phyloP scores from a whole-genome alignment of 2,329 filamentous ascomycete species.

The Alternaria tenuissima region DNA sequence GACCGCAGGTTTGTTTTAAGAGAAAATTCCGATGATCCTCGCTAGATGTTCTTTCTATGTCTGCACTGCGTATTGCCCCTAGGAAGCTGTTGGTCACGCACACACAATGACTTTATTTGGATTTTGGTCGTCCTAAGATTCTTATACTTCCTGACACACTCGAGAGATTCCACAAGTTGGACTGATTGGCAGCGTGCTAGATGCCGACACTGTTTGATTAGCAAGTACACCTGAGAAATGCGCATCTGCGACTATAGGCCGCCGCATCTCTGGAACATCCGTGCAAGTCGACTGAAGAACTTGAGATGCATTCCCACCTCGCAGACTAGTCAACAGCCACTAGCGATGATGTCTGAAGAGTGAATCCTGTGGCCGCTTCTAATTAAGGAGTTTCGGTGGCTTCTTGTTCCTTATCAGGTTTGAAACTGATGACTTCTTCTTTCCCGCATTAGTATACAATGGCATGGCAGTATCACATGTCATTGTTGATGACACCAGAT shows the following conservation, averaged over 20 bases:
- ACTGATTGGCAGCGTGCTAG: background rate
- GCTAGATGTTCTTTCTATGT: background rate
- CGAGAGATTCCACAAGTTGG: background rate
- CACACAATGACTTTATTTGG: background rate
- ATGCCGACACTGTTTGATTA: background rate
- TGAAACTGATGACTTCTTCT: background rate
- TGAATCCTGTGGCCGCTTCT: background rate
- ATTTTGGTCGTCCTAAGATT: background rate
- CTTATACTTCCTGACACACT: background rate
- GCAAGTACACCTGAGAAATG: background rate
- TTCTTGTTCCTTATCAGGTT: background rate
- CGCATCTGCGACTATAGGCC: background rate
- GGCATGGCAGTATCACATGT: background rate
- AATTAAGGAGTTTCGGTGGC: background rate
- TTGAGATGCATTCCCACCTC: background rate
- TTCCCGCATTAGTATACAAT: background rate
- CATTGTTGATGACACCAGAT: background rate
- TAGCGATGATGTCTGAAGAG: background rate
- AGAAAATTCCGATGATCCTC: background rate
- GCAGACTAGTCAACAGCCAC: background rate
- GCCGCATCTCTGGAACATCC: background rate
- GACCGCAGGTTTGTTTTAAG: background rate
- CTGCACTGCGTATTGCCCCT: background rate
- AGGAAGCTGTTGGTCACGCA: background rate
- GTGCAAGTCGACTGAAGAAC: background rate